Conservation (phyloP, 192 early-diverging fungal genomes). For the Podila minutissima region DNA sequence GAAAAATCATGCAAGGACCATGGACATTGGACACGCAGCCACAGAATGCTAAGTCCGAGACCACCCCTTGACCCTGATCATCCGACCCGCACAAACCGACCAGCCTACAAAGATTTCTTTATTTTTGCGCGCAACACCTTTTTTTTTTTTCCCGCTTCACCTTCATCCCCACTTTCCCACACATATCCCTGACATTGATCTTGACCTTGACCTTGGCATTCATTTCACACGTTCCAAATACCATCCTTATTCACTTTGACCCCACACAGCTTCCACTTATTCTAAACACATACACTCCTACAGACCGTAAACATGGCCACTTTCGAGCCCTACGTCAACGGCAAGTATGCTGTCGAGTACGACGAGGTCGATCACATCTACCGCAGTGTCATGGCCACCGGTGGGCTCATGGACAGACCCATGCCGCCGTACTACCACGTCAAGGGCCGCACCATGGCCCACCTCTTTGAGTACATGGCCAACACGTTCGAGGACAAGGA, state of each 20-base stretch:
- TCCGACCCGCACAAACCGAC: too few relatives aligned
- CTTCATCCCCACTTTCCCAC: background rate
- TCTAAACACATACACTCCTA: background rate
- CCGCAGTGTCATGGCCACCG: conserved; percentile 41
- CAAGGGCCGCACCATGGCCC: conserved; percentile 38
- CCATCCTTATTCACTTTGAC: background rate
- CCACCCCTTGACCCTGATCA: too few relatives aligned
- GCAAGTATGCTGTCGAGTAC: conserved; percentile 48
- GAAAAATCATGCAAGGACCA: too few relatives aligned
- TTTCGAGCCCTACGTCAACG: conserved; percentile 9
- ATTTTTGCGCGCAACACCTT: background rate
- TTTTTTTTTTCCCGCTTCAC: background rate
- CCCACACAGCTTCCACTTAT: background rate
- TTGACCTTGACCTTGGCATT: background rate
- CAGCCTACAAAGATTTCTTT: background rate
- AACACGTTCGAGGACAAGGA: conserved; percentile 49
- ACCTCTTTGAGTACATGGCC: conserved; percentile 52
- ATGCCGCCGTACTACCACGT: conserved; percentile 27
- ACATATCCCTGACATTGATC: background rate
- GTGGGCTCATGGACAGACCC: conserved; percentile 51
- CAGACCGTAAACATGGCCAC: background rate
- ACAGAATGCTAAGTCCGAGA: too few relatives aligned
- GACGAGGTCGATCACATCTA: conserved; percentile 56
- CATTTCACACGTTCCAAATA: background rate
- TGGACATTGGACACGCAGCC: too few relatives aligned